Conservation (phyloP, 164 flowering plant genomes). For the Buxus sempervirens region DNA sequence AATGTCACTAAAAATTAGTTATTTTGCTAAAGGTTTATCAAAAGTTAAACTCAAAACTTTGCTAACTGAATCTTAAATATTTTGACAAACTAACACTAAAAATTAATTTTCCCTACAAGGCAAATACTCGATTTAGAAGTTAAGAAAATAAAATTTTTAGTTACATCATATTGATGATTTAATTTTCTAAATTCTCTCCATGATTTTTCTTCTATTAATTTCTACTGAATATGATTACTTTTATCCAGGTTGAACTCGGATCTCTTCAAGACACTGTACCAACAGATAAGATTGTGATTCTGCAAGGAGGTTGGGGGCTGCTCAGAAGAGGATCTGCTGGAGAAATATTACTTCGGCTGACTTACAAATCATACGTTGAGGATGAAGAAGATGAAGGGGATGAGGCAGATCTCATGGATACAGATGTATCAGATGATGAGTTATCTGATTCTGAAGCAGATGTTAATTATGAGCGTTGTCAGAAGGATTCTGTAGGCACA, state of each 20-base stretch:
- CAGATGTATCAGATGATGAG: constrained; percentile 75
- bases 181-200: neutral
- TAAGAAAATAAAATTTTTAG: no score
- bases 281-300: constrained; percentile 68
- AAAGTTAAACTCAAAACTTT: no score
- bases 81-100: no score
- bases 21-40: no score
- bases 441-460: constrained; percentile 47
- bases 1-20: no score
- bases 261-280: constrained; percentile 92
- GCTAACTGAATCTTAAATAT: no score
- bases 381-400: constrained; percentile 90
- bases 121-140: no score
- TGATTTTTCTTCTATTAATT: no score
- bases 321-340: constrained; percentile 63
- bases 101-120: no score
- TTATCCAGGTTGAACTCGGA: constrained; percentile 71
- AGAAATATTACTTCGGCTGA: constrained; percentile 78
- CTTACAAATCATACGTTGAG: constrained; percentile 95
- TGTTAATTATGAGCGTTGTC: constrained; percentile 22
- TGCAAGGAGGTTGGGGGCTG: constrained; percentile 77
- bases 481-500: constrained; percentile 20
- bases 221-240: neutral
- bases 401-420: constrained; percentile 29
- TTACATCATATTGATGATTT: no score